Evolutionary conservation across 2,329 filamentous ascomycete genomes (phyloP), one percentile per base, ranked within the genome.

Genomic region (Xylariales sp.): DNA sequence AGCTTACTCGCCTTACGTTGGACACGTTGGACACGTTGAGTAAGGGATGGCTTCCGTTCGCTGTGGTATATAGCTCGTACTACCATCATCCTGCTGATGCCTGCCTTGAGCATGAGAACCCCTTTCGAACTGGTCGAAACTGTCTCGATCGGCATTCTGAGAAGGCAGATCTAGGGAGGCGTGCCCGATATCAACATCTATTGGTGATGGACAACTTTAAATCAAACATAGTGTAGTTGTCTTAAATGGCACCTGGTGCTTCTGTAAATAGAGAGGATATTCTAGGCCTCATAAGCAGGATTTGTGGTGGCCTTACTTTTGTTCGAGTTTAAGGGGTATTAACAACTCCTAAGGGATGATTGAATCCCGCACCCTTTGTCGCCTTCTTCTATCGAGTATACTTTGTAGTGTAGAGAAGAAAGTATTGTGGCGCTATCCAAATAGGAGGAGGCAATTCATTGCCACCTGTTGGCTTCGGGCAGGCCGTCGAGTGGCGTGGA

Each of bases 71-170:
- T 6, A 43, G 48, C 1, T 61, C 41, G 53, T 58, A n/a, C 23
- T 32, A 64, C 49, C 34, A 41, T 56, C 5, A 54, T 23, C 36
- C 39, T 41, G 34, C 60, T 60, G 55, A 59, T 56, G 53, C 39
- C 60, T 32, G 53, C 39, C 60, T 32, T 57, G 57, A 56, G 12
- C 28, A 45, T 3, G 50, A 39, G n/a, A 36, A 3, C 23, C 34
- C 8, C 5, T 7, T 32, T 10, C n/a, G 18, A 18, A 45, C 9
- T 49, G 32, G n/a, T 34, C 9, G 48, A 43, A 16, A 23, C 41
- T 5, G 14, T 52, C 28, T 46, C 46, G 23, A 45, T 12, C 23
- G 14, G 43, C 5, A 43, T 23, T 8, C 12, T 23, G 28, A 55
- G 39, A 32, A 46, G 28, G 32, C 50, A 36, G 39, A 14, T 3